Conservation (phyloP, 2,329 filamentous ascomycete species). For the Lecanicillium sp. region DNA sequence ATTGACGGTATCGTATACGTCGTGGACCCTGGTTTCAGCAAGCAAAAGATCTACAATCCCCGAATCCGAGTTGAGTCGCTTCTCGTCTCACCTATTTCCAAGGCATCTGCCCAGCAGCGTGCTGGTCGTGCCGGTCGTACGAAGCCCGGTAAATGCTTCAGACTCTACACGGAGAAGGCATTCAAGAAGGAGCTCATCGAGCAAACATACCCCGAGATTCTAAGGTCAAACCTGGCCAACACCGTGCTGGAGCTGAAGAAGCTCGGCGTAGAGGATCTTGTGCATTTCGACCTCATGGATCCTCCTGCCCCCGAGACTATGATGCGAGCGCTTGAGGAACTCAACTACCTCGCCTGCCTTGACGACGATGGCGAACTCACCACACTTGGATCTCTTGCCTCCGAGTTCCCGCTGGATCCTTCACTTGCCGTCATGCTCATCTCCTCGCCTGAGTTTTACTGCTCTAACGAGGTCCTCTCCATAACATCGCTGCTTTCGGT, state of each 20-base stretch:
- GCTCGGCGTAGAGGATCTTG: conserved; percentile 87
- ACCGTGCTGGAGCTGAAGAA: conserved; percentile 97
- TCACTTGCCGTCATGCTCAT: conserved; percentile 96
- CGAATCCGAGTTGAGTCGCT: conserved; percentile 93
- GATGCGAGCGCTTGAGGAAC: conserved; percentile 94
- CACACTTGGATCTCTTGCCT: conserved; percentile 74
- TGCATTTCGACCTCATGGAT: conserved; percentile 98
- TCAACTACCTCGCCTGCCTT: conserved; percentile 94
- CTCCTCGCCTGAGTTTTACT: conserved; percentile 94
- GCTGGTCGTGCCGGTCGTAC: conserved; percentile 99
- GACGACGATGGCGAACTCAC: conserved; percentile 96
- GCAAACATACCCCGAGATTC: conserved; percentile 92
- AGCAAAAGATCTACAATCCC: conserved; percentile 99
- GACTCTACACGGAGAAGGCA: conserved; percentile 87
- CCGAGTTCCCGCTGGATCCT: conserved; percentile 92
- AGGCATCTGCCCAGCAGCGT: conserved; percentile 92
- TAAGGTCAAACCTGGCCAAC: conserved; percentile 88
- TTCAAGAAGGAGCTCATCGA: conserved; percentile 98
- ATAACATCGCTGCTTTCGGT: conserved; percentile 91
- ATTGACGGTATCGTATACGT: conserved; percentile 99
- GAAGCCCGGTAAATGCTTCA: conserved; percentile 95
- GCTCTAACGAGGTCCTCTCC: conserved; percentile 95
- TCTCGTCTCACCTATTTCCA: conserved; percentile 95
- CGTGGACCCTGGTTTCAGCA: conserved; percentile 98
- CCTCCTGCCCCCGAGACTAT: conserved; percentile 95